Evolutionary conservation across 148 eudicot species (phyloP), one percentile per base, ranked within the genome.

Genomic region (Vaccinium macrocarpon): DNA sequence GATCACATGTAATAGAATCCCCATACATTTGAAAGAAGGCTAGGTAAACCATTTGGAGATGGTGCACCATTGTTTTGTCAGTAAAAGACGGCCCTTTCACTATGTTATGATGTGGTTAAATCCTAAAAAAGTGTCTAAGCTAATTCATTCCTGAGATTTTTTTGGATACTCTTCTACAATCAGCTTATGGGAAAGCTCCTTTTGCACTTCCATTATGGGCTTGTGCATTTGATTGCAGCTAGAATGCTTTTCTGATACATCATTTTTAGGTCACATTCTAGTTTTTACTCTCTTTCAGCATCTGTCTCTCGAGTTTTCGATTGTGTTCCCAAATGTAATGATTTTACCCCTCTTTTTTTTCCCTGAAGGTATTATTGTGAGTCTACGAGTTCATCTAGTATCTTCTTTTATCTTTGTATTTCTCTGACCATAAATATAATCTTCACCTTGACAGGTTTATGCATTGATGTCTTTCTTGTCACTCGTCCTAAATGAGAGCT

Each of bases 391-490:
- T 78, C 42, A 53, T 55, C 12, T 66, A n/a, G n/a, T 29, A 52
- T 76, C 55, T 5, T 23, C 42, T 46, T 46, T 76, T 48, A 10
- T 62, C 59, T 50, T 66, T 50, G 62, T 64, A 38, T 85, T 86
- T 46, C 77, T 38, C 12, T 82, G 6, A 51, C 78, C 32, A 38
- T 18, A 15, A 76, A 62, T 2, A 19, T 8, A 16, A 38, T 76
- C 35, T 78, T 79, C 32, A 53, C 76, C 77, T 81, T 88, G 83
- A 84, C 96, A 97, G 99, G 97, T 97, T 64, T 97, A 95, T 87
- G 99, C 98, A 27, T 86, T 93, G 61, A 97, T 90, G 95, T 97
- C 99, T 82, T 92, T 97, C 89, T 85, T 97, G 87, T 92, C 99
- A 3, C 93, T 97, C 79, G 51, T 95, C 81, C 85, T 91, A 83